Conservation (phyloP, 495 filamentous ascomycete genomes). For the Podospora comata region DNA sequence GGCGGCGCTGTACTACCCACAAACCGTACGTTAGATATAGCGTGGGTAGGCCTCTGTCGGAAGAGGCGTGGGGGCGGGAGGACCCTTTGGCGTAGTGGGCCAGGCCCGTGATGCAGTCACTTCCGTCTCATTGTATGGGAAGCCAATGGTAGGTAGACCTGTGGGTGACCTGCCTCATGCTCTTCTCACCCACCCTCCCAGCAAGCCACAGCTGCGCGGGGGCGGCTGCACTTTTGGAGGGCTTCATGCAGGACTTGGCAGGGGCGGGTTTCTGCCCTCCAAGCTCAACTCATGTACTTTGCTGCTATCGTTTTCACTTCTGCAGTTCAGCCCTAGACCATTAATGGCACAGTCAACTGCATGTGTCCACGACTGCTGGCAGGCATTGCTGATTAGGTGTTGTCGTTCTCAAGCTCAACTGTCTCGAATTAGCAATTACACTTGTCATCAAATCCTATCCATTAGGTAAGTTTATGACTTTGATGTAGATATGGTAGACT, state of each 20-base stretch:
- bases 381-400: no score
- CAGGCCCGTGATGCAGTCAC: background rate
- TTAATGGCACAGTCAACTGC: background rate
- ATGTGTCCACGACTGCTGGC: no score
- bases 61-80: background rate
- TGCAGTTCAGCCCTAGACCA: background rate
- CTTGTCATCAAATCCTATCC: no score
- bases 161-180: background rate
- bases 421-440: no score
- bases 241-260: background rate
- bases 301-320: background rate
- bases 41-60: background rate
- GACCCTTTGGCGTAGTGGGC: background rate
- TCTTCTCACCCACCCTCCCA: background rate
- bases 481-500: no score
- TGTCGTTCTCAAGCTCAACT: no score
- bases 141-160: background rate
- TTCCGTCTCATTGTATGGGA: background rate
- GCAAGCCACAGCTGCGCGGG: background rate
- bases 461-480: no score
- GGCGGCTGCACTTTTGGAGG: background rate
- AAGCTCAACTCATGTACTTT: background rate
- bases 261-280: background rate
- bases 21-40: background rate
- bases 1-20: background rate